These are phyloP conservation scores for Carex myosuroides DNA, from an alignment of 176 grass and related monocot genomes.

Conservation along the genomic window DNA sequence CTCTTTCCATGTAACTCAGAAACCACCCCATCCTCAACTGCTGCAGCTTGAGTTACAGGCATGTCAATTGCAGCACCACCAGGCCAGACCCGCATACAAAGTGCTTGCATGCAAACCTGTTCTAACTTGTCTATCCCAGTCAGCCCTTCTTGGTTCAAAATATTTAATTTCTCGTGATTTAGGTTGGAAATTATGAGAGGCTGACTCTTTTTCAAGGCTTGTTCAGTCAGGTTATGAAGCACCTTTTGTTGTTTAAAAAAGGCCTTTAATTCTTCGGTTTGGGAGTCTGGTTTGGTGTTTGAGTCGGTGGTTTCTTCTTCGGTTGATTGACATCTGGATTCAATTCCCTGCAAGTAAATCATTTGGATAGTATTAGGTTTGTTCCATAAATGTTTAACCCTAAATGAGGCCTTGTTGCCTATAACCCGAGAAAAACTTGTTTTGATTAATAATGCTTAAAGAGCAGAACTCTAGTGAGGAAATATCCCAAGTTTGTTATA, in stretches of 20 bases:
- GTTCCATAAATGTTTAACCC: background rate
- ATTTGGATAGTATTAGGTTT: background rate
- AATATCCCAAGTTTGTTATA: background rate
- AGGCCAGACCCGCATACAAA: slow-evolving; percentile 56
- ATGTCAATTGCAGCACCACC: slow-evolving; percentile 39
- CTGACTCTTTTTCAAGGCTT: slow-evolving; percentile 85
- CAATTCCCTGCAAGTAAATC: slow-evolving; percentile 58
- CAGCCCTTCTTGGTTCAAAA: slow-evolving; percentile 43
- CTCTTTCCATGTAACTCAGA: slow-evolving; percentile 33
- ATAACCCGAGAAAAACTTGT: background rate
- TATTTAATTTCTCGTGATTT: slow-evolving; percentile 51
- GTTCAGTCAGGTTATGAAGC: slow-evolving; percentile 64
- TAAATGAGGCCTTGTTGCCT: background rate
- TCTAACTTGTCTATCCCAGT: slow-evolving; percentile 50
- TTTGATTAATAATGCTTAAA: background rate
- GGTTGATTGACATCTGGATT: slow-evolving; percentile 40
- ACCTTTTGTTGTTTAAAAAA: slow-evolving; percentile 60
- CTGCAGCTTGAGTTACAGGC: slow-evolving; percentile 23
- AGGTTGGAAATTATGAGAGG: slow-evolving; percentile 81
- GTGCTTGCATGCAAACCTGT: slow-evolving; percentile 77
- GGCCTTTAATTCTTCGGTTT: slow-evolving; percentile 63
- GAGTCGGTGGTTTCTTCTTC: slow-evolving; percentile 44
- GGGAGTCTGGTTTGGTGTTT: slow-evolving; percentile 25
- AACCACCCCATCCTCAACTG: slow-evolving; percentile 28
- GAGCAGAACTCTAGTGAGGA: background rate